Evolutionary conservation across 371 early-diverging fungal genomes (phyloP), one percentile per base, ranked within the genome.

Genomic region (Vairimorpha apis): DNA sequence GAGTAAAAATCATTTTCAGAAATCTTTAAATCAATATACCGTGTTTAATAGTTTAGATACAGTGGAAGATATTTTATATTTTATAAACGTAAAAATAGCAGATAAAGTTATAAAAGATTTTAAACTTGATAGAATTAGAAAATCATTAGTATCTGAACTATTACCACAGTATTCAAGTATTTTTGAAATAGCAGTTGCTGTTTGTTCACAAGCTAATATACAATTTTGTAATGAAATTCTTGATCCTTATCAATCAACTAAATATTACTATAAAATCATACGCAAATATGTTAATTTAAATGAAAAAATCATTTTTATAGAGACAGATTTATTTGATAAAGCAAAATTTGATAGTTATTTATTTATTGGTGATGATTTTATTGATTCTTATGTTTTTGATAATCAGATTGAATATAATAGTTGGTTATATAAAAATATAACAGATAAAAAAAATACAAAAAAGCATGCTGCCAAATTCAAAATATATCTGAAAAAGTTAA

Each of bases 61-160:
- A 16, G 37, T 60, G 2, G 60, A 60, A 37, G 41, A 60, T 37
- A 60, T 37, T 32, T 37, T 60, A 10, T 35, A 35, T 21, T 60
- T 60, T 60, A 37, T 60, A 12, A 60, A 60, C 35, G 18, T 8
- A 32, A 35, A 60, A 18, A 5, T 60, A 18, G 33, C 32, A 2
- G 60, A 60, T n/a, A 8, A 35, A n/a, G 41, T 60, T 18, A 60
- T 60, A 10, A 35, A 37, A 35, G 60, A 60, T 60, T 60, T 60
- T 27, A 12, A 7, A 35, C 4, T 60, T 5, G 8, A 18, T 1
- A n/a, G 35, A 14, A 16, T 12, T 37, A 32, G 60, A 21, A 35
- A 60, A n/a, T 16, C 1, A 7, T 18, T 2, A 13, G 25, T 60
- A 10, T 7, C 2, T 5, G 60, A 60, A 35, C 38, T 60, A 12